Base-by-base conservation (phyloP, 352 stramenopile genomes). In the Phytophthora europaea region DNA sequence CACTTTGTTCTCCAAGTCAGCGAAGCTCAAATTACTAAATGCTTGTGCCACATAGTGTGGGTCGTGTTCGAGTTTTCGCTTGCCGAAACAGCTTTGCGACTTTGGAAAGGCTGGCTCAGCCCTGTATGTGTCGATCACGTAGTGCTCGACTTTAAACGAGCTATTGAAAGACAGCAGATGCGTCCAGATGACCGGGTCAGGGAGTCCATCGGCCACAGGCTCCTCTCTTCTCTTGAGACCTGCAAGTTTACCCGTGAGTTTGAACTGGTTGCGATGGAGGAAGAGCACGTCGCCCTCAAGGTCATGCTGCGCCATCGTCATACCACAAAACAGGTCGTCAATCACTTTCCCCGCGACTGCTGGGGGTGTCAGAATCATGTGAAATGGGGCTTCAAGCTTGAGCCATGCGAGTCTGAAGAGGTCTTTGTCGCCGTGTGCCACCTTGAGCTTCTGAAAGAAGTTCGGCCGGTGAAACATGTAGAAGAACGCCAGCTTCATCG, bases 391-490 rank as follows among this genome's bases (percentile, higher is more conserved):
- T 8, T 75, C 40, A 8, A 73, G 61, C 47, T 88, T 87, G 23
- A 89, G 74, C 82, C 82, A 91, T 26, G 84, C 82, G 1, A 89
- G 75, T 0, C 84, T 74, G 48, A 91, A 91, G n/a, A 91, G 68
- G 36, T 91, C 84, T 56, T 91, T 91, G 72, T 91, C 84, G 8
- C 84, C 84, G 36, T 78, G 80, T 3, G 71, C 78, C 31, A 91
- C 68, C 34, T 78, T 75, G 10, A 85, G 43, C 15, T 61, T 47
- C 6, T 80, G 54, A 20, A 89, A 80, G 34, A 75, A 58, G 23
- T 75, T 82, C 0, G 83, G 83, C 5, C 50, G 61, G 36, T 79
- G 78, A 58, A 88, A 89, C 34, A 72, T 73, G 56, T 85, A 89
- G 34, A 84, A 78, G 59, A 76, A 67, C 4, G 82, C 73, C 12